phyloP scores from a whole-genome alignment of 2,329 filamentous ascomycete genomes.

The Alternaria consortialis region DNA sequence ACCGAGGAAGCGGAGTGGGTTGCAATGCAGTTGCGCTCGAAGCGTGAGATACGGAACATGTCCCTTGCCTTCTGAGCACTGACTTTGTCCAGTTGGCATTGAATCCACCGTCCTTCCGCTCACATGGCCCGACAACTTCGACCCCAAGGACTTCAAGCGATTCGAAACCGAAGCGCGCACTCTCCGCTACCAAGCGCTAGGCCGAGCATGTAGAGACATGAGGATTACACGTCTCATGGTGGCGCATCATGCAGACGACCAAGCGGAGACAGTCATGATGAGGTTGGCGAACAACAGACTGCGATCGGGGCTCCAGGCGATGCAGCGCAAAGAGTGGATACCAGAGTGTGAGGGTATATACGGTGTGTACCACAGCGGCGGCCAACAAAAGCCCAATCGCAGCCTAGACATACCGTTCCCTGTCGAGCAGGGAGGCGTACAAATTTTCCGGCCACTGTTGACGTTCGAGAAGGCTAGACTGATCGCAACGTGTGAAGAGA shows the following conservation, averaged over 20 bases:
- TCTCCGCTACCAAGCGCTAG: slow-evolving; percentile 77
- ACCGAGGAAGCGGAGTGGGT: slow-evolving; percentile 64
- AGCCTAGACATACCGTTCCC: slow-evolving; percentile 38
- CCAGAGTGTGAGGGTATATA: slow-evolving; percentile 83
- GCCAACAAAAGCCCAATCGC: slow-evolving; percentile 16
- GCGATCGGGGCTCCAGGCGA: slow-evolving; percentile 76
- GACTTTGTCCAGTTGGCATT: slow-evolving; percentile 38
- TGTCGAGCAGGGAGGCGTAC: slow-evolving; percentile 72
- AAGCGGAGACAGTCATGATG: slow-evolving; percentile 88
- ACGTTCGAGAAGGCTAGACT: slow-evolving; percentile 76
- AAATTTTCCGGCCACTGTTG: slow-evolving; percentile 74
- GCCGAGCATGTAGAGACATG: slow-evolving; percentile 63
- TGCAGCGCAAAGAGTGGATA: slow-evolving; percentile 71
- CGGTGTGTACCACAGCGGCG: slow-evolving; percentile 65
- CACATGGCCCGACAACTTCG: slow-evolving; percentile 48
- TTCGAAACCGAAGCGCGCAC: slow-evolving; percentile 81
- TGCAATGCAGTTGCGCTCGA: slow-evolving; percentile 53
- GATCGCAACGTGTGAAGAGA: slow-evolving; percentile 76
- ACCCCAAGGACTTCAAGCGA: slow-evolving; percentile 63
- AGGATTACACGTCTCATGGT: slow-evolving; percentile 71
- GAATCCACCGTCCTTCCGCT: slow-evolving; percentile 47
- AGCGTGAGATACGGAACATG: slow-evolving; percentile 50
- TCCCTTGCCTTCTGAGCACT: slow-evolving; percentile 7
- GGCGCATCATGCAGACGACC: slow-evolving; percentile 90
- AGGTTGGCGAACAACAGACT: slow-evolving; percentile 73